These are phyloP conservation scores for Lyophyllum atratum DNA, from an alignment of 768 basidiomycete species.

Conservation along the genomic window DNA sequence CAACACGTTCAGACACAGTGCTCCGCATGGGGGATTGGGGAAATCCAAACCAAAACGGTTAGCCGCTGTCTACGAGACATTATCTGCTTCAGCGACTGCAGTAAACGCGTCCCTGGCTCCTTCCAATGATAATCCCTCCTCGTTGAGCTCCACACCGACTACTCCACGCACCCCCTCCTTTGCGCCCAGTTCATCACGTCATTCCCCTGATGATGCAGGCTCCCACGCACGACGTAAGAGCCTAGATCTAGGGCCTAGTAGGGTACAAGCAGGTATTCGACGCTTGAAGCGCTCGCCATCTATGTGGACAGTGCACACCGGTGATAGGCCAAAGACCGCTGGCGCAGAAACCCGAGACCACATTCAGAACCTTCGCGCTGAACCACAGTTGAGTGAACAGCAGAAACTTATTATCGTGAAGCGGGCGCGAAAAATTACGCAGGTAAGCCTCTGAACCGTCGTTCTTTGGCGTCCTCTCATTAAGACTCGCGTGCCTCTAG, in stretches of 20 bases:
- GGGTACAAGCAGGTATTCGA: constrained; percentile 14
- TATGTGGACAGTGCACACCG: constrained; percentile 1
- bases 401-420: constrained; percentile 43
- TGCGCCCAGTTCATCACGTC: background rate
- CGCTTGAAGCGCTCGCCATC: constrained; percentile 17
- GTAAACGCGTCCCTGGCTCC: background rate
- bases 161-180: background rate
- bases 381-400: constrained; percentile 14
- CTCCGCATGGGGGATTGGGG: background rate
- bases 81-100: background rate
- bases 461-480: background rate
- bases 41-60: background rate
- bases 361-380: constrained; percentile 9
- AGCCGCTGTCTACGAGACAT: constrained; percentile 3
- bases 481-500: constrained; percentile 25
- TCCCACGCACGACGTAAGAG: constrained; percentile 9
- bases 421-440: constrained; percentile 51
- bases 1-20: background rate
- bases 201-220: background rate
- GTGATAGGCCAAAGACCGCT: background rate
- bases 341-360: constrained; percentile 2
- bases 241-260: constrained; percentile 9
- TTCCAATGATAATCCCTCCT: constrained; percentile 4
- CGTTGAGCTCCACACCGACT: background rate
- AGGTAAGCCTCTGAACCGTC: constrained; percentile 32